Evolutionary conservation across 371 early-diverging fungal species (phyloP).

Genomic region (Saksenaea oblongispora): DNA sequence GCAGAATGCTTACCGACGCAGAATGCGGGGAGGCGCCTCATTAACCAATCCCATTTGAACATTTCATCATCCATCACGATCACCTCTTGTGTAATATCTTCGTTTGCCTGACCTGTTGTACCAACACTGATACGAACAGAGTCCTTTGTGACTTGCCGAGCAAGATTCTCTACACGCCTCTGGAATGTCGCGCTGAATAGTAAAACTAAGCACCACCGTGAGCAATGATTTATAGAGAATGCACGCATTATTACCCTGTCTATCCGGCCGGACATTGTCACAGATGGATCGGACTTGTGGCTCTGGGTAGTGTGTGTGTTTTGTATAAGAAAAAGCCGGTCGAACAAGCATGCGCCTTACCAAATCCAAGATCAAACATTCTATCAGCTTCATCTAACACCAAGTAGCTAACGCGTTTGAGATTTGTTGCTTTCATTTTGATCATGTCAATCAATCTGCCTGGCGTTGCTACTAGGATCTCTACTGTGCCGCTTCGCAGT

Average conservation of each 20-base stretch:
- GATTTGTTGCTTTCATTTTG: conserved; percentile 84
- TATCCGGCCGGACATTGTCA: conserved; percentile 81
- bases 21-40: conserved; percentile 50
- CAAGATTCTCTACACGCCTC: conserved; percentile 89
- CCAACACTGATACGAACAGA: conserved; percentile 87
- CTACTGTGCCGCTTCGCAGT: conserved; percentile 77
- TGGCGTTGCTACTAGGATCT: conserved; percentile 93
- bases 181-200: conserved; percentile 99
- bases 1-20: conserved; percentile 48
- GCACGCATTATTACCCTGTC: conserved; percentile 63
- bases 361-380: conserved; percentile 97
- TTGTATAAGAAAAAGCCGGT: conserved; percentile 7
- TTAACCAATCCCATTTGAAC: conserved; percentile 70
- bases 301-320: conserved; percentile 43
- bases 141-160: conserved; percentile 88
- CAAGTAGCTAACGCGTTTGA: conserved; percentile 87
- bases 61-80: conserved; percentile 63
- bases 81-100: conserved; percentile 77
- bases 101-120: conserved; percentile 71
- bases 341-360: conserved; percentile 47
- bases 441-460: conserved; percentile 97
- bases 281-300: conserved; percentile 96
- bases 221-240: conserved; percentile 37
- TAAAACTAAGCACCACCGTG: conserved; percentile 57
- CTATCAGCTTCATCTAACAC: conserved; percentile 96